A percentile compares a stretch with the other conserved stretches of the same genome.
Conservation (phyloP, 2,329 filamentous ascomycete species). For the Stagonosporopsis vannaccii region DNA sequence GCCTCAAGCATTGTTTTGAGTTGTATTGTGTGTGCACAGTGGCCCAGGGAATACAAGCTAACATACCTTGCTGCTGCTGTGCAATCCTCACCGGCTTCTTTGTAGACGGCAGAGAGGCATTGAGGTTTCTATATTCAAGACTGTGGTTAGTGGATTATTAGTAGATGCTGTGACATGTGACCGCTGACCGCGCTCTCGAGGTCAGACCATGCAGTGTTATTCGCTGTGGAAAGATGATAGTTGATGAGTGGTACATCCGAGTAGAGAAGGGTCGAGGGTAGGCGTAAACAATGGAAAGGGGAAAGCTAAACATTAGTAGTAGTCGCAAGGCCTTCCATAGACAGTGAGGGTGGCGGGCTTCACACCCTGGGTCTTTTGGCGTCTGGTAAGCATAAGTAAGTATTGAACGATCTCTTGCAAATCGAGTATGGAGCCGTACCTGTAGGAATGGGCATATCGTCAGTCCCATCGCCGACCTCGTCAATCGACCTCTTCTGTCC, state of each 20-base stretch:
- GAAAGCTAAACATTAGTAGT: conserved; percentile 33
- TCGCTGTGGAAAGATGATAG: neutral
- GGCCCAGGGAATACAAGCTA: neutral
- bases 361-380: conserved; percentile 43
- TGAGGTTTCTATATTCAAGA: conserved; percentile 1
- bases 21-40: neutral
- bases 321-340: conserved; percentile 9
- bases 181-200: neutral
- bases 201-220: neutral
- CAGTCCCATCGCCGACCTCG: conserved; percentile 40
- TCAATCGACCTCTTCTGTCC: conserved; percentile 44
- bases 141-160: conserved; percentile 14
- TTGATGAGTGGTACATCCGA: neutral
- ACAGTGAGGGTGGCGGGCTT: conserved; percentile 32
- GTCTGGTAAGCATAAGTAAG: conserved; percentile 33
- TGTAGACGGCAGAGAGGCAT: neutral
- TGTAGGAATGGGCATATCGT: conserved; percentile 36
- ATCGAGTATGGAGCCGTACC: conserved; percentile 28
- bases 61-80: conserved; percentile 17
- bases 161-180: conserved; percentile 7
- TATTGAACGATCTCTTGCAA: conserved; percentile 3
- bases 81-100: neutral
- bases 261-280: neutral
- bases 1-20: neutral
- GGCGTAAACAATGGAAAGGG: neutral